These are phyloP conservation scores for Aspergillus aculeatus DNA, from an alignment of 2,329 filamentous ascomycete species.

Conservation along the genomic window DNA sequence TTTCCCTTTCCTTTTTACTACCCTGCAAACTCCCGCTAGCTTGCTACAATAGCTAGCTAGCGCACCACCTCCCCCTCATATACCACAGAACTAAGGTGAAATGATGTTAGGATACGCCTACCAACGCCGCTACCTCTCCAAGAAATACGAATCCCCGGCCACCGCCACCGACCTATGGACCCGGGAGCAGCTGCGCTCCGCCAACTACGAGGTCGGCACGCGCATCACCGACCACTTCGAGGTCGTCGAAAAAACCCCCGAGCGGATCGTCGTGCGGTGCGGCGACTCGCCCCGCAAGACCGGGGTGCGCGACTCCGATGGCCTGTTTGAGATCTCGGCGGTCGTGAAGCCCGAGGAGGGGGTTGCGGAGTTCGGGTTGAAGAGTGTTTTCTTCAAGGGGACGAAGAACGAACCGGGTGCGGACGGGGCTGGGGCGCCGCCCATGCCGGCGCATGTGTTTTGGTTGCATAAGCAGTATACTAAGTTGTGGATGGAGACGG, in stretches of 20 bases:
- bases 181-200: constrained; percentile 53
- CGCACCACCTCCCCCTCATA: too few species aligned
- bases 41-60: background rate
- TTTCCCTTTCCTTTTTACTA: constrained; percentile 8
- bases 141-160: constrained; percentile 57
- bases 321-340: constrained; percentile 65
- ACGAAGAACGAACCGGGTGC: constrained; percentile 37
- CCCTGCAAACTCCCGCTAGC: too few species aligned
- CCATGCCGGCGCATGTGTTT: constrained; percentile 47
- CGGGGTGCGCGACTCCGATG: constrained; percentile 60
- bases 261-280: constrained; percentile 62
- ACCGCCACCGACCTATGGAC: constrained; percentile 64
- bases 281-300: constrained; percentile 63
- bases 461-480: constrained; percentile 57
- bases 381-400: constrained; percentile 63
- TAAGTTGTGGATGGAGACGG: constrained; percentile 58
- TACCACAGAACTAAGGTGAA: too few species aligned
- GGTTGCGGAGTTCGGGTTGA: constrained; percentile 64
- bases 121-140: constrained; percentile 59
- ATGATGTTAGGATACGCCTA: constrained; percentile 41
- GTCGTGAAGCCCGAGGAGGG: constrained; percentile 58
- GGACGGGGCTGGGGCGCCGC: constrained; percentile 34
- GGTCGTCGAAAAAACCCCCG: constrained; percentile 63
- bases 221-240: constrained; percentile 70
- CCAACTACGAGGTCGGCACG: constrained; percentile 62